Conservation (phyloP, 331 rosid genomes). For the Quercus phellos region DNA sequence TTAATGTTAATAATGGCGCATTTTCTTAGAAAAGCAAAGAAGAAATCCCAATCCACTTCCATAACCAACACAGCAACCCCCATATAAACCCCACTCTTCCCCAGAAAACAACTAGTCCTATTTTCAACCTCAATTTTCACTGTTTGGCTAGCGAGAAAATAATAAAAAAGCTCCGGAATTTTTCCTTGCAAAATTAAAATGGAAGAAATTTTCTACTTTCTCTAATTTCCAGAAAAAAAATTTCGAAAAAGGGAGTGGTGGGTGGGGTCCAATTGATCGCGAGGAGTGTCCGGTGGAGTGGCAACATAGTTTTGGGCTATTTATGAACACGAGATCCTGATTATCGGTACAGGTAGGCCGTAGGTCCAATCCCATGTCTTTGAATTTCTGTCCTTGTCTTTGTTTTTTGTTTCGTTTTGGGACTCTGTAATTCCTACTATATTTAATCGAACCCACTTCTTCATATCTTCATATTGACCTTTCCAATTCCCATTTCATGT, state of each 20-base stretch:
- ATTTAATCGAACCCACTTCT: neutral
- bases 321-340: constrained; percentile 70
- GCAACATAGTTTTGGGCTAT: constrained; percentile 34
- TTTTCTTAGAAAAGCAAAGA: too few relatives aligned
- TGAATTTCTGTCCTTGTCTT: neutral
- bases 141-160: too few relatives aligned
- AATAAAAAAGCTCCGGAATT: too few relatives aligned
- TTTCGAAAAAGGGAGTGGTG: constrained; percentile 1
- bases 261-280: constrained; percentile 43
- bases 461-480: neutral
- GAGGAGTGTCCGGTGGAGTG: constrained; percentile 37
- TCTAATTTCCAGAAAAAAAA: too few relatives aligned
- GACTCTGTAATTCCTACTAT: neutral
- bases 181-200: too few relatives aligned
- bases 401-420: constrained; percentile 9
- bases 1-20: too few relatives aligned
- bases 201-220: too few relatives aligned
- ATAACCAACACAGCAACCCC: too few relatives aligned
- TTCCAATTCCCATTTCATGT: constrained; percentile 12
- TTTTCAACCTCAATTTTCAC: too few relatives aligned
- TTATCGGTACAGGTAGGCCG: constrained; percentile 48
- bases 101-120: too few relatives aligned
- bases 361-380: constrained; percentile 30
- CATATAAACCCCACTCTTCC: too few relatives aligned
- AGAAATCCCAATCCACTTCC: too few relatives aligned